A percentile compares a stretch with the other conserved stretches of the same genome.
phyloP scores from a whole-genome alignment of 129 eudicot species.

The Arctium minus region DNA sequence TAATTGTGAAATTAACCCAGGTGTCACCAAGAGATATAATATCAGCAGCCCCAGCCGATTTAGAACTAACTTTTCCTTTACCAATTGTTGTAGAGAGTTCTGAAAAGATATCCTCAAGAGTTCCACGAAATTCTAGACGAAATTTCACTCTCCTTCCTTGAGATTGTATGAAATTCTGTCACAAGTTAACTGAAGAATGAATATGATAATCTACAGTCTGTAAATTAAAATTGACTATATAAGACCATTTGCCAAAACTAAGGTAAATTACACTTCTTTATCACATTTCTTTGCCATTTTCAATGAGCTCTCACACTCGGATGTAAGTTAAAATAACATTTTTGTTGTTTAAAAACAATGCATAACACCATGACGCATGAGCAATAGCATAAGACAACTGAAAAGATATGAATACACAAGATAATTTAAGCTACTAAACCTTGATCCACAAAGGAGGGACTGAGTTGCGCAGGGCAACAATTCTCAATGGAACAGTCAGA shows the following conservation, averaged over 20 bases:
- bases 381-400: neutral
- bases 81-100: slow-evolving; percentile 53
- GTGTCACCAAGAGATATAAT: slow-evolving; percentile 84
- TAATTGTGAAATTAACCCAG: slow-evolving; percentile 71
- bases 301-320: neutral
- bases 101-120: slow-evolving; percentile 55
- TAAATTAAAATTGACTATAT: neutral
- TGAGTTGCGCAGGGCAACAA: slow-evolving; percentile 77
- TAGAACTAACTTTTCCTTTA: slow-evolving; percentile 41
- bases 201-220: neutral
- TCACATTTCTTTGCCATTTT: neutral
- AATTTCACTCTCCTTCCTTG: slow-evolving; percentile 85
- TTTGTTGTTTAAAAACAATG: neutral
- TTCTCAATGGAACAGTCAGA: slow-evolving; percentile 76
- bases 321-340: neutral
- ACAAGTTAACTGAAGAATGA: slow-evolving; percentile 11
- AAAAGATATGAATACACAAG: neutral
- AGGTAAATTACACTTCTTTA: neutral
- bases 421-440: slow-evolving; percentile 34
- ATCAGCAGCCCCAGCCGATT: slow-evolving; percentile 84
- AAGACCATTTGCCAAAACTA: neutral
- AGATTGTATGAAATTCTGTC: slow-evolving; percentile 75
- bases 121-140: slow-evolving; percentile 64
- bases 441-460: slow-evolving; percentile 88
- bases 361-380: neutral